Percentiles rank a stretch among this genome's conserved stretches.
These are phyloP conservation scores for Pythium myriotylum DNA, from an alignment of 352 stramenopile species.

Conservation along the genomic window DNA sequence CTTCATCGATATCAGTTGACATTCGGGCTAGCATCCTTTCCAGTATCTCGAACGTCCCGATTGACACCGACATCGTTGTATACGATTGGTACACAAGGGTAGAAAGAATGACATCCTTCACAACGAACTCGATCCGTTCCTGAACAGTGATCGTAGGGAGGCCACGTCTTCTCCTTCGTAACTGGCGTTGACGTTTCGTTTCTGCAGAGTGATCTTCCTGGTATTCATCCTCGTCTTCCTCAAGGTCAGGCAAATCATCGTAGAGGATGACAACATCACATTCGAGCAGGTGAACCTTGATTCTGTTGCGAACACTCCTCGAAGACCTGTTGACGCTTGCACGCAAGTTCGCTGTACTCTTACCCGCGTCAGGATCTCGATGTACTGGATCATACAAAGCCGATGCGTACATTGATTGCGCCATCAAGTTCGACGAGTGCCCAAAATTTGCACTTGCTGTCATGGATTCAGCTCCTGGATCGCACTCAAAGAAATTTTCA, in stretches of 20 bases:
- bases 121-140: conserved; percentile 63
- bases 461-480: conserved; percentile 58
- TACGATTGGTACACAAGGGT: conserved; percentile 58
- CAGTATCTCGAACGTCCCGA: conserved; percentile 64
- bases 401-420: conserved; percentile 85
- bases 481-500: conserved; percentile 84
- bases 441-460: conserved; percentile 35
- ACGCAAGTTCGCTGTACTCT: conserved; percentile 14
- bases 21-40: conserved; percentile 80
- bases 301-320: conserved; percentile 51
- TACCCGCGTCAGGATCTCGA: conserved; percentile 18
- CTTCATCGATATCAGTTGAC: conserved; percentile 67
- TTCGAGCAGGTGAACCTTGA: conserved; percentile 83
- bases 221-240: conserved; percentile 33
- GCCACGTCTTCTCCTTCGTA: conserved; percentile 20
- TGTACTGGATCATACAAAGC: conserved; percentile 58
- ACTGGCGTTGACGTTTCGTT: conserved; percentile 19
- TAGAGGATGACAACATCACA: conserved; percentile 79
- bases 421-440: conserved; percentile 49
- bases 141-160: conserved; percentile 63
- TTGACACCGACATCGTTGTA: conserved; percentile 49
- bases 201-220: conserved; percentile 11
- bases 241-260: conserved; percentile 70
- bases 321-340: conserved; percentile 30
- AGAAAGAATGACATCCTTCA: conserved; percentile 77